Base-by-base conservation (phyloP, 129 eudicot species). In the Calendula officinalis region DNA sequence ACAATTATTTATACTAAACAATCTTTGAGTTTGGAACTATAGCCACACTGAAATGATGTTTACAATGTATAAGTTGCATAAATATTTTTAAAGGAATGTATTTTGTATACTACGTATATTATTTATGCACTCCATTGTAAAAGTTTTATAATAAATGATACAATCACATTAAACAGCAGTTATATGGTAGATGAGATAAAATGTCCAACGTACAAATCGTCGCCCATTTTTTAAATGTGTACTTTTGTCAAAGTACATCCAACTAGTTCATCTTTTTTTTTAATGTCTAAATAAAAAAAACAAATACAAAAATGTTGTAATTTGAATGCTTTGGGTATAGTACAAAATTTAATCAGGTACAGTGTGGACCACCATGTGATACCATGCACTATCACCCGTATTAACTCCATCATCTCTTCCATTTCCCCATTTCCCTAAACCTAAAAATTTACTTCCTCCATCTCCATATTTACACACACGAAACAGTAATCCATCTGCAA, bases 321-420 rank as follows among this genome's bases (percentile, higher is more conserved):
- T 63, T 63, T 64, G 50, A 64, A 64, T 54, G 44, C 30, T 41
- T 66, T 67, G 30, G 40, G 14, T 47, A 53, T 58, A 73, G 35
- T 35, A 65, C 53, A 46, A 13, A 46, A 45, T 45, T 5, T 66
- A 40, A 70, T 70, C 72, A 42, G 34, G 61, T 76, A 70, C 49
- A 33, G 50, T 50, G 32, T 44, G 81, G 81, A 48, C 77, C 81
- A 70, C 81, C 76, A 61, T 53, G 71, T 63, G 75, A 60, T 62
- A 9, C 60, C 65, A 63, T 63, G 60, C 72, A 61, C 80, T 65
- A 53, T 75, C 80, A 62, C 62, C 54, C 66, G 43, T 66, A 65
- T 64, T 71, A n/a, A 62, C 70, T 51, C 60, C 76, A 48, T 30
- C 78, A 57, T 53, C 54, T 61, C 62, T 40, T 62, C 13, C 54